These are phyloP conservation scores for Alternaria panax DNA, from an alignment of 2,329 filamentous ascomycete genomes.

Conservation along the genomic window DNA sequence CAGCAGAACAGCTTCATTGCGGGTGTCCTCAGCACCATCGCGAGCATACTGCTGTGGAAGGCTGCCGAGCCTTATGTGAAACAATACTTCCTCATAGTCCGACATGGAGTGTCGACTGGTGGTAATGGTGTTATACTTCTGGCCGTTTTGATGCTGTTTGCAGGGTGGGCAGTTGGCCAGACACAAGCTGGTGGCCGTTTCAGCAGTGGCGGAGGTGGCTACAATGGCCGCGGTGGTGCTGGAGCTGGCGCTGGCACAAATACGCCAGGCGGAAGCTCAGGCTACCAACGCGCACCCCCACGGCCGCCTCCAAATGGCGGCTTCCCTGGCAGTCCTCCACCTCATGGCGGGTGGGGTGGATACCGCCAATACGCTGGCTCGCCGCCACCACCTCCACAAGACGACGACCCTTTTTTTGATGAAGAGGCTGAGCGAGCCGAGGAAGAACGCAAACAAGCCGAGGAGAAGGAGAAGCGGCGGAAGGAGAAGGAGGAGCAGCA, in stretches of 20 bases:
- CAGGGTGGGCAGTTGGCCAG: slow-evolving; percentile 78
- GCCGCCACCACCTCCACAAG: slow-evolving; percentile 42
- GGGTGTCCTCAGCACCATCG: slow-evolving; percentile 79
- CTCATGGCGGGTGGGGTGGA: slow-evolving; percentile 40
- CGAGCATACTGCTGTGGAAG: slow-evolving; percentile 75
- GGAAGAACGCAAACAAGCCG: slow-evolving; percentile 24
- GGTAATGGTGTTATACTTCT: slow-evolving; percentile 77
- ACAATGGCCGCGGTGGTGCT: slow-evolving; percentile 41
- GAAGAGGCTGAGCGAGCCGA: slow-evolving; percentile 66
- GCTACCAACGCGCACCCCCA: slow-evolving; percentile 41
- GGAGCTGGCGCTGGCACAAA: slow-evolving; percentile 42
- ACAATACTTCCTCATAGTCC: slow-evolving; percentile 75
- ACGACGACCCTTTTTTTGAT: slow-evolving; percentile 42
- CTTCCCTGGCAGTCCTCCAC: slow-evolving; percentile 44
- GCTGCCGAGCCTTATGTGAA: slow-evolving; percentile 76
- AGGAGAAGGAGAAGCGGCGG: slow-evolving; percentile 10
- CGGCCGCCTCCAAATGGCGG: slow-evolving; percentile 41
- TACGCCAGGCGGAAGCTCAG: slow-evolving; percentile 29
- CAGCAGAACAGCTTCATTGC: slow-evolving; percentile 91
- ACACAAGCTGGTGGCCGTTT: slow-evolving; percentile 62
- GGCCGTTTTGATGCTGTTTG: slow-evolving; percentile 74
- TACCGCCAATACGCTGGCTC: slow-evolving; percentile 41
- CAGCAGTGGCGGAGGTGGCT: slow-evolving; percentile 35
- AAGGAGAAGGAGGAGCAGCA: slow-evolving; percentile 8
- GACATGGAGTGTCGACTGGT: slow-evolving; percentile 62